Evolutionary conservation across 805 yeast genomes (phyloP).

Genomic region (Cyberlindnera meyerae): DNA sequence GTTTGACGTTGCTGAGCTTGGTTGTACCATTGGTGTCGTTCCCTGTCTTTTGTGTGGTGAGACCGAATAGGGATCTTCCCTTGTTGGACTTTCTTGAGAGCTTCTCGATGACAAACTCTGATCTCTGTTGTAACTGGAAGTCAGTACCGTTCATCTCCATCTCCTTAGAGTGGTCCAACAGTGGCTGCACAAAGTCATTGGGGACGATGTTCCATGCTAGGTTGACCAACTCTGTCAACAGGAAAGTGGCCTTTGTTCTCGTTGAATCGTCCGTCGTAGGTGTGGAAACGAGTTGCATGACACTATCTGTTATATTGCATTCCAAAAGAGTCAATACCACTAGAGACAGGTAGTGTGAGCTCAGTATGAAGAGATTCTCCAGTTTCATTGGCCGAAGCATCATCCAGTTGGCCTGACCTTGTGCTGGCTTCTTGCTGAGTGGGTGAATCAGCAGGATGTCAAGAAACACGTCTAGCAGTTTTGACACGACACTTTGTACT

Average conservation of each 20-base stretch:
- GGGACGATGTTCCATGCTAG: slow-evolving; percentile 55
- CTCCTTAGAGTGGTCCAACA: neutral
- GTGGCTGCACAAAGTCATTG: slow-evolving; percentile 30
- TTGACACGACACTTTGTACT: slow-evolving; percentile 51
- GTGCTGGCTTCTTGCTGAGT: slow-evolving; percentile 30
- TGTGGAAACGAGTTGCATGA: slow-evolving; percentile 39
- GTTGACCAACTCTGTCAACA: slow-evolving; percentile 58
- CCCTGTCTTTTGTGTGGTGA: slow-evolving; percentile 22
- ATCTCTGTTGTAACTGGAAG: slow-evolving; percentile 13
- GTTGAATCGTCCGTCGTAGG: slow-evolving; percentile 41
- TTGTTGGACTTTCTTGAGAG: slow-evolving; percentile 35
- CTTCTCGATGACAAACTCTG: slow-evolving; percentile 46
- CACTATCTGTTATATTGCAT: slow-evolving; percentile 46
- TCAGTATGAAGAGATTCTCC: slow-evolving; percentile 38
- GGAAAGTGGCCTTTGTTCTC: slow-evolving; percentile 53
- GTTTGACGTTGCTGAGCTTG: slow-evolving; percentile 13
- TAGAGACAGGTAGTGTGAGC: slow-evolving; percentile 65
- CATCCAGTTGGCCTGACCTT: slow-evolving; percentile 13
- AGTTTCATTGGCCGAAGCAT: slow-evolving; percentile 28
- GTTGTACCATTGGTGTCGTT: slow-evolving; percentile 24
- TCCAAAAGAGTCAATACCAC: slow-evolving; percentile 50
- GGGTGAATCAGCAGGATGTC: slow-evolving; percentile 60
- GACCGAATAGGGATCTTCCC: slow-evolving; percentile 33
- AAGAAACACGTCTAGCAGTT: slow-evolving; percentile 64
- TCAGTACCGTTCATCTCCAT: neutral